Base-by-base conservation (phyloP, 2,329 filamentous ascomycete species). In the Emericellopsis cladophorae region DNA sequence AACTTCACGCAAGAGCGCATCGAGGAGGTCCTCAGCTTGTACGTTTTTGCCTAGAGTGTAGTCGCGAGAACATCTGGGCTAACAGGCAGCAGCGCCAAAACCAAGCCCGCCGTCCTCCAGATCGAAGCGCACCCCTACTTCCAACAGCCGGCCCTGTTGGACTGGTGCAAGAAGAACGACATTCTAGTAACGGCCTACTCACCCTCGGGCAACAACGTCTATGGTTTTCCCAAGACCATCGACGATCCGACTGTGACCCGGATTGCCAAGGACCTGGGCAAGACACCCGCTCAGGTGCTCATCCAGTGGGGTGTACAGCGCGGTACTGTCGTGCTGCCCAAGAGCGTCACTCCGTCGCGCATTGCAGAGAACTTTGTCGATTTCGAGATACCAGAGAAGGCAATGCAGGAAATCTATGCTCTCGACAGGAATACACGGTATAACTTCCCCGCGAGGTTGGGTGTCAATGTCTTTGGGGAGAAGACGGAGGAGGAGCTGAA, bases 311-410 rank as follows among this genome's bases (percentile, higher is more conserved):
- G 77, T 41, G 57, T 83, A 34, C 69, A 70, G 42, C 69, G 79
- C 40, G 79, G 79, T 44, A 82, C 81, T 54, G 69, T 74, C 32
- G 79, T 83, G 32, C 65, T 84, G 44, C 79, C 79, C 51, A 84
- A 84, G 72, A 81, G 76, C 61, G 77, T 76, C 37, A 83, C 76
- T 16, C 76, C 76, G 8, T 68, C 65, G 39, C 70, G 79, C 35
- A 84, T 84, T 50, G 69, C 74, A 56, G 81, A 75, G 63, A 86
- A 87, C 62, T 61, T 68, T 48, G 49, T 65, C 55, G 59, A 55
- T 15, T 56, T 61, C 36, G 56, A 61, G 46, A 45, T 65, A 7
- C 51, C 58, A 4, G 36, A 56, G 24, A 59, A 61, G 24, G 59
- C 55, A 8, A 54, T 64, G 36, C 54, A 61, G 35, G 55, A 54